Base-by-base conservation (phyloP, 768 basidiomycete species). In the Mycena sanguinolenta region DNA sequence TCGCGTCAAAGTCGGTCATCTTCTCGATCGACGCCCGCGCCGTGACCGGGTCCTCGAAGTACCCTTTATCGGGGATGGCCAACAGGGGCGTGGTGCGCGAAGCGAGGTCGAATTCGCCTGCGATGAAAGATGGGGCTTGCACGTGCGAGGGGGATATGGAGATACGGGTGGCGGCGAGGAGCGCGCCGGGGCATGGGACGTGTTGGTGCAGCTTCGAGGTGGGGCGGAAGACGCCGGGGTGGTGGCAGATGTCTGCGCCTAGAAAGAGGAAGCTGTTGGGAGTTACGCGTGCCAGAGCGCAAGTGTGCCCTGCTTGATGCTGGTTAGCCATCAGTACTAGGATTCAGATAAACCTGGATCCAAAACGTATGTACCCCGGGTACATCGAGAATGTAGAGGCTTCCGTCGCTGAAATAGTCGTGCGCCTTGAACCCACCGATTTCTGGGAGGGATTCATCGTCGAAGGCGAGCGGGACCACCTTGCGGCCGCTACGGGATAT, bases 321-420 rank as follows among this genome's bases (percentile, higher is more conserved):
- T 77, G 42, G 10, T 30, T 10, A 36, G n/a, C n/a, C n/a, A n/a
- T n/a, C n/a, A n/a, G n/a, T n/a, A n/a, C n/a, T n/a, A n/a, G n/a
- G n/a, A n/a, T n/a, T n/a, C n/a, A n/a, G n/a, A n/a, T n/a, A n/a
- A n/a, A n/a, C n/a, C n/a, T n/a, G n/a, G n/a, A n/a, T n/a, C n/a
- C n/a, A n/a, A n/a, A n/a, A n/a, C n/a, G n/a, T n/a, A n/a, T n/a
- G n/a, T n/a, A 77, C 76, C 10, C 76, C 76, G 2, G 76, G 75
- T 0, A 63, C 67, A 28, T 75, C 71, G 28, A 77, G 65, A 14
- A 77, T 19, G 52, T 77, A 77, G 42, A 77, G 65, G 46, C 76
- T 77, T 1, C 75, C 76, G 49, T 77, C 76, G 7, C 72, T 72
- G 42, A 77, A 77, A 58, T 63, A 77, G 39, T 77, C 76, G 28